Evolutionary conservation across 2,329 filamentous ascomycete genomes (phyloP).

Genomic region (Ilyonectria destructans): DNA sequence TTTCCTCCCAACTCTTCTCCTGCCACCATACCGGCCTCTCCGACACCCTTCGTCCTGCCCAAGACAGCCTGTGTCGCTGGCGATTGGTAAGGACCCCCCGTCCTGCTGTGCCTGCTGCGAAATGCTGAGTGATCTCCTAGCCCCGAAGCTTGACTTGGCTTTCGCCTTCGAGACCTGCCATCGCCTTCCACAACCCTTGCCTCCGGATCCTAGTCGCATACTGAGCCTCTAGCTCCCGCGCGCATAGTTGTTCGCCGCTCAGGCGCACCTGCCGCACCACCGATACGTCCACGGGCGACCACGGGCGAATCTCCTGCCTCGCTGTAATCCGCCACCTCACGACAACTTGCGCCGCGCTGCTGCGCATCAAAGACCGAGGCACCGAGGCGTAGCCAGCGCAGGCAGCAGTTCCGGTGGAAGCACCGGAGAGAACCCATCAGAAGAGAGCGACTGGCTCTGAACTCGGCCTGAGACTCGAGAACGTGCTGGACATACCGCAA

Average conservation of each 20-base stretch:
- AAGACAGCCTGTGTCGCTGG: constrained; percentile 9
- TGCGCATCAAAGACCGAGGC: constrained; percentile 17
- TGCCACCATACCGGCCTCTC: constrained; percentile 21
- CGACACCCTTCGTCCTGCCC: constrained; percentile 21
- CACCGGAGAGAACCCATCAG: neutral
- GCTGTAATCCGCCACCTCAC: constrained; percentile 27
- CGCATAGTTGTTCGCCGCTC: constrained; percentile 5
- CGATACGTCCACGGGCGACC: constrained; percentile 11
- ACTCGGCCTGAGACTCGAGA: neutral
- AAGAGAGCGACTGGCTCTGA: neutral
- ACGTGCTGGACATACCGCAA: neutral
- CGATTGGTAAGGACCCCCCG: constrained; percentile 28
- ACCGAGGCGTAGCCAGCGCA: constrained; percentile 13
- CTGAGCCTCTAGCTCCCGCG: constrained; percentile 5
- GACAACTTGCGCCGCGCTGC: constrained; percentile 20
- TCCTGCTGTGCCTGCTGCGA: constrained; percentile 6
- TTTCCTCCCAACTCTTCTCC: constrained; percentile 12
- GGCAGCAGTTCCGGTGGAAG: constrained; percentile 20
- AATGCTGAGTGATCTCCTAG: constrained; percentile 26
- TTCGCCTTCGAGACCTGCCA: constrained; percentile 30
- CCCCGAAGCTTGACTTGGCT: constrained; percentile 16
- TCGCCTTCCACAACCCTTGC: constrained; percentile 22
- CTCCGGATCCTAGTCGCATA: constrained; percentile 8
- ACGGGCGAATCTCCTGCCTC: constrained; percentile 17
- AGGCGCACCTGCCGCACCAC: neutral